Base-by-base conservation (phyloP, 331 rosid genomes). In the Malus hybrid region DNA sequence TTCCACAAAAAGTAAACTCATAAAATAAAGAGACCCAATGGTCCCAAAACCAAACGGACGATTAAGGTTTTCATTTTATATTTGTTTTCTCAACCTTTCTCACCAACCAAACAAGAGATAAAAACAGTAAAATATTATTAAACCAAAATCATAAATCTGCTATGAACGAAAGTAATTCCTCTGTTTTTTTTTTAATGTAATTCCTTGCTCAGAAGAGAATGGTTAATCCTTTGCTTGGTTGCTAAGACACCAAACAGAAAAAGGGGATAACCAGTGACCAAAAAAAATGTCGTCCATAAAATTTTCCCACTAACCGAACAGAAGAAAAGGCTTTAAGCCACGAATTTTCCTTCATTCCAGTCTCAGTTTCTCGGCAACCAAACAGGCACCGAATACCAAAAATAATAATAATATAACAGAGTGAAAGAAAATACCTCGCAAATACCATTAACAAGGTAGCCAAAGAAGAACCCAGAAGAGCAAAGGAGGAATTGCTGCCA, bases 401-500 rank as follows among this genome's bases (percentile, higher is more conserved):
- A 42, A 42, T 42, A 42, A 42, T 29, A 42, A 42, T 42, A 42
- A 42, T 42, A 42, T 42, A 10, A 70, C 34, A 75, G 72, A 78
- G 64, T 34, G 71, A 44, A 68, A 12, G 11, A 30, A 52, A 75
- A 56, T 66, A 94, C 99, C 97, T 94, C 99, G 73, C 99, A 94
- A 75, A 94, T 67, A 50, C 99, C 97, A 81, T 94, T 94, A 28
- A 94, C 91, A 71, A 94, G 94, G 69, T 94, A 94, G 13, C 99
- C 97, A 80, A 94, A 94, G 96, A 94, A 94, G 81, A 94, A 94
- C 10, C 99, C 99, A 66, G 92, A 89, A 48, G 99, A 92, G 80
- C 97, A 94, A 76, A 94, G 79, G 82, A 94, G 93, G 76, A 92
- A 92, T 83, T 94, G 97, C 6, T 92, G 86, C 97, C 97, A 94